A percentile compares a stretch with the other conserved stretches of the same genome.
These are phyloP conservation scores for Komagataella pseudopastoris DNA, from an alignment of 805 yeast genomes.

Conservation along the genomic window DNA sequence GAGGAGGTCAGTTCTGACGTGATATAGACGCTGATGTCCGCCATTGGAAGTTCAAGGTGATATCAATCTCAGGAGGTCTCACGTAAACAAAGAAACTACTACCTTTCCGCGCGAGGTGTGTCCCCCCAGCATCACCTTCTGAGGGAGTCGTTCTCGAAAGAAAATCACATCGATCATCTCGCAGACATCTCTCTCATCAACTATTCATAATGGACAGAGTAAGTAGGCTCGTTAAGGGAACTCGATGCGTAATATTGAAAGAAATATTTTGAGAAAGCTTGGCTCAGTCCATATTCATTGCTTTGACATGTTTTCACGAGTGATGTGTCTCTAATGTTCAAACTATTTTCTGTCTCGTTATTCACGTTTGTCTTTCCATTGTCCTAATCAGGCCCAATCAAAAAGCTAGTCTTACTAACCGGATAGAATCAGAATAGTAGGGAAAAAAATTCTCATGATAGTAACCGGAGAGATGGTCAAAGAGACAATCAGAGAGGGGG, in stretches of 20 bases:
- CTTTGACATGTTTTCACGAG: neutral
- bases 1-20: slow-evolving; percentile 59
- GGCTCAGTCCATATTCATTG: neutral
- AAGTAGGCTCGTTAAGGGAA: neutral
- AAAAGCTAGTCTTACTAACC: neutral
- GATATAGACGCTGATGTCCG: slow-evolving; percentile 38
- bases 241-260: neutral
- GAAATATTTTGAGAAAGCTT: neutral
- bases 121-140: neutral
- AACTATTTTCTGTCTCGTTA: neutral
- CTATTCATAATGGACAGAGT: neutral
- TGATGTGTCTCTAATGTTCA: neutral
- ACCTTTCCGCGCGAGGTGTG: neutral
- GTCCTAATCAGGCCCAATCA: neutral
- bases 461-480: slow-evolving; percentile 1
- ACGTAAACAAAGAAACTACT: neutral
- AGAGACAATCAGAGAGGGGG: neutral
- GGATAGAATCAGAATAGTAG: neutral
- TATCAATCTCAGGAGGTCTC: neutral
- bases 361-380: neutral
- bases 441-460: slow-evolving; percentile 4
- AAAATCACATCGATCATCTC: neutral
- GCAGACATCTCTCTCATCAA: neutral
- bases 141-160: neutral
- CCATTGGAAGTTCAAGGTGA: neutral